Evolutionary conservation across 176 grass and related monocot genomes (phyloP).

Genomic region (Carex cristatella): DNA sequence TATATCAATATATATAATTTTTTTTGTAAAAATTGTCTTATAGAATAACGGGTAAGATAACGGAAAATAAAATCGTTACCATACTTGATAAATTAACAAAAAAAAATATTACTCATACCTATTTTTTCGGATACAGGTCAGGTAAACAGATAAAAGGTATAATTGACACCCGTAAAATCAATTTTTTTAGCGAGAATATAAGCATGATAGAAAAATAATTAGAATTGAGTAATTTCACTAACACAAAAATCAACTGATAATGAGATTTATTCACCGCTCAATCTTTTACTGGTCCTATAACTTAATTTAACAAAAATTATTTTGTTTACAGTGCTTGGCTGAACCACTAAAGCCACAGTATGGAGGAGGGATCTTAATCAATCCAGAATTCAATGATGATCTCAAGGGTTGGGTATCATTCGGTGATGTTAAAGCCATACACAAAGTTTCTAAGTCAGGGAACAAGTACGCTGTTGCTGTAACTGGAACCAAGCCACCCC

Average conservation of each 20-base stretch:
- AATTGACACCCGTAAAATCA: too few relatives aligned
- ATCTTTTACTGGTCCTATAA: neutral
- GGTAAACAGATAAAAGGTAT: too few relatives aligned
- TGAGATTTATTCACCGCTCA: neutral
- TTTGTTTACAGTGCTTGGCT: conserved; percentile 57
- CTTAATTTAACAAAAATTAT: neutral
- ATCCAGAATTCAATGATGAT: conserved; percentile 50
- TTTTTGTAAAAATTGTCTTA: too few relatives aligned
- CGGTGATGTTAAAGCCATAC: conserved; percentile 29
- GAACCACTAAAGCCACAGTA: conserved; percentile 63
- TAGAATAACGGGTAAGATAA: too few relatives aligned
- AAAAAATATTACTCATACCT: too few relatives aligned
- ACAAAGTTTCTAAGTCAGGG: conserved; percentile 35
- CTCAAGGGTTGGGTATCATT: conserved; percentile 55
- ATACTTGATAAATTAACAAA: too few relatives aligned
- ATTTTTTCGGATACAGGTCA: too few relatives aligned
- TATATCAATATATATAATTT: too few relatives aligned
- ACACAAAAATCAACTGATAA: neutral
- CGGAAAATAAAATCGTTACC: too few relatives aligned
- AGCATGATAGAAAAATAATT: neutral
- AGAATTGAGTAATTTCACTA: neutral
- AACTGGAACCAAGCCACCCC: conserved; percentile 39
- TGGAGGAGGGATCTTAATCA: conserved; percentile 72
- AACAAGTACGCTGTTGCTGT: conserved; percentile 43
- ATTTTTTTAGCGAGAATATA: neutral